Evolutionary conservation across 345 rosid species (phyloP), one percentile per base, ranked within the genome.

Genomic region (Syzygium aromaticum): DNA sequence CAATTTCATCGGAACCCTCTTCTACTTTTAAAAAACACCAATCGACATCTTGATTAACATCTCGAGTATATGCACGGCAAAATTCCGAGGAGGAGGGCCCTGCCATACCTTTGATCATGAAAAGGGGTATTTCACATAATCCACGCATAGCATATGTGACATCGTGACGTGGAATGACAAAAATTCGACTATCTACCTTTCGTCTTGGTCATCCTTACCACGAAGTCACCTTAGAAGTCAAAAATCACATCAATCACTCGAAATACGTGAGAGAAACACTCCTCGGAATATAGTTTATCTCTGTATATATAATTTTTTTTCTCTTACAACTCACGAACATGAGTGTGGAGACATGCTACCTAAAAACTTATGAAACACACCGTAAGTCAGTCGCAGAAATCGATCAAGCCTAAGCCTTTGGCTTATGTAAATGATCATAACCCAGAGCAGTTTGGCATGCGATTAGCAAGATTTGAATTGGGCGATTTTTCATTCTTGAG

Each of bases 271-370:
- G 38, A 21, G 80, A 22, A 33, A 73, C 49, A 33, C 25, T 33
- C 13, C 43, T 30, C 12, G 0, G 1, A 0, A 73, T 33, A 33
- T 4, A 19, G 14, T 33, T 33, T 33, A 7, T 2, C 25, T 0
- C 6, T 1, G 3, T 67, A 4, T 67, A 2, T 33, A 8, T 5
- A 7, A 43, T 43, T 43, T 43, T 43, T 43, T 43, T 43, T 43
- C 46, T 43, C 46, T 43, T 43, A 43, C 6, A 43, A 43, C 6
- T 43, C 46, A 43, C 46, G 46, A 43, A 6, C 46, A 6, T 6
- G 6, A 3, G 5, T 0, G 1, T 2, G 1, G 21, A 67, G 40
- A 33, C n/a, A 33, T 4, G 25, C 23, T 73, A 21, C 25, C 19
- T 33, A 15, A 17, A 22, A 67, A 67, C 38, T 67, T 33, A 67